Evolutionary conservation across 75 land plant genomes (phyloP).

Genomic region (Pinus taeda): DNA sequence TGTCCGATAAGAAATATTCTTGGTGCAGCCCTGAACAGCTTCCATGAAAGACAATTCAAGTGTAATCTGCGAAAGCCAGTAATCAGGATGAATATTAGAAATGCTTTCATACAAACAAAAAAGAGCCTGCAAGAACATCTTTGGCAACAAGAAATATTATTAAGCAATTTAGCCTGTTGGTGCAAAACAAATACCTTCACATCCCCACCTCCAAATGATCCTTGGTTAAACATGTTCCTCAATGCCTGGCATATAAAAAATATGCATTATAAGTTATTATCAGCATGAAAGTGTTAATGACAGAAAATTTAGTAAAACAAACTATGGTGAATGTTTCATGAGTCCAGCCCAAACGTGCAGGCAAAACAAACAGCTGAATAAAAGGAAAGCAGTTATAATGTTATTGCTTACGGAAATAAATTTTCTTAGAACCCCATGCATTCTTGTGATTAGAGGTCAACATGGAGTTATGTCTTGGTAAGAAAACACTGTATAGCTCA

Average conservation of each 20-base stretch:
- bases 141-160: not conserved
- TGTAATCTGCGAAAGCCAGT: slow-evolving; percentile 35
- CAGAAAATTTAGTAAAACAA: not conserved
- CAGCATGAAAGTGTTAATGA: not conserved
- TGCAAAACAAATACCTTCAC: not conserved
- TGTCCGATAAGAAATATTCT: slow-evolving; percentile 61
- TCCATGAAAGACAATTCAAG: slow-evolving; percentile 93
- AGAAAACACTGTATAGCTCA: not conserved
- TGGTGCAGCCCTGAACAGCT: slow-evolving; percentile 94
- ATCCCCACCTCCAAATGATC: not conserved
- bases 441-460: not conserved
- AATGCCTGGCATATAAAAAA: not conserved
- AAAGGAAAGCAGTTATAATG: not conserved
- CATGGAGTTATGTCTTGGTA: not conserved
- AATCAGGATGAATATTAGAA: not conserved
- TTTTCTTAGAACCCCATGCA: not conserved
- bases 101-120: not conserved
- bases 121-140: no score
- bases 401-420: not conserved
- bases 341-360: not conserved
- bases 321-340: not conserved
- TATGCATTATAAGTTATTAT: not conserved
- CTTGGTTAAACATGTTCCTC: slow-evolving; percentile 5
- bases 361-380: not conserved
- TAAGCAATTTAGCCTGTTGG: not conserved